Conservation (phyloP, 2,329 filamentous ascomycete genomes). For the Phaeosphaeria sp. region DNA sequence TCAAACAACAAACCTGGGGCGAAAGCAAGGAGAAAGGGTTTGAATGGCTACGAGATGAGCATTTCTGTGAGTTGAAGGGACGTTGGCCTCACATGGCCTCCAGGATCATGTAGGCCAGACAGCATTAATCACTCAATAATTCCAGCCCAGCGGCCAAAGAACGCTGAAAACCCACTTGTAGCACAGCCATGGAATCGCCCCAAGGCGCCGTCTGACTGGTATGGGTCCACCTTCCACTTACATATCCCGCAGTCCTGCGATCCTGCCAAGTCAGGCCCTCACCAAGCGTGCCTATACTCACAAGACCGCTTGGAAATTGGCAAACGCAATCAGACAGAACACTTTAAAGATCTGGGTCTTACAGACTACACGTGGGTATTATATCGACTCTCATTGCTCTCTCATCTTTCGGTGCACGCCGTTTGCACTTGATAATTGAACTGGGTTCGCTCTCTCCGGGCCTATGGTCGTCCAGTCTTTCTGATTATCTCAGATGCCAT, state of each 20-base stretch:
- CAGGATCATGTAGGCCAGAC: not conserved
- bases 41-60: not conserved
- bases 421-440: not conserved
- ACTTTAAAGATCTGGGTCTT: not conserved
- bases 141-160: not conserved
- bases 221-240: not conserved
- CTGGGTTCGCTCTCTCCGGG: slow-evolving; percentile 1
- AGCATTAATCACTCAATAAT: not conserved
- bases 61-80: not conserved
- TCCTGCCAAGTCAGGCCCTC: not conserved
- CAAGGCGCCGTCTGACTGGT: not conserved
- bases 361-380: slow-evolving; percentile 15
- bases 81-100: not conserved
- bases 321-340: not conserved
- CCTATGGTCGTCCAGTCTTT: not conserved
- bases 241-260: not conserved
- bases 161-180: not conserved
- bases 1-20: not conserved
- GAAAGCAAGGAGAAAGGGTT: not conserved
- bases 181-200: not conserved
- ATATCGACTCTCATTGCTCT: slow-evolving; percentile 13
- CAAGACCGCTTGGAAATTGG: slow-evolving; percentile 25
- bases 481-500: not conserved
- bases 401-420: not conserved
- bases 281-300: slow-evolving; percentile 16